Percentiles rank a stretch among this genome's conserved stretches.
Conservation (phyloP, 2,329 filamentous ascomycete genomes). For the Colletotrichum orbiculare region DNA sequence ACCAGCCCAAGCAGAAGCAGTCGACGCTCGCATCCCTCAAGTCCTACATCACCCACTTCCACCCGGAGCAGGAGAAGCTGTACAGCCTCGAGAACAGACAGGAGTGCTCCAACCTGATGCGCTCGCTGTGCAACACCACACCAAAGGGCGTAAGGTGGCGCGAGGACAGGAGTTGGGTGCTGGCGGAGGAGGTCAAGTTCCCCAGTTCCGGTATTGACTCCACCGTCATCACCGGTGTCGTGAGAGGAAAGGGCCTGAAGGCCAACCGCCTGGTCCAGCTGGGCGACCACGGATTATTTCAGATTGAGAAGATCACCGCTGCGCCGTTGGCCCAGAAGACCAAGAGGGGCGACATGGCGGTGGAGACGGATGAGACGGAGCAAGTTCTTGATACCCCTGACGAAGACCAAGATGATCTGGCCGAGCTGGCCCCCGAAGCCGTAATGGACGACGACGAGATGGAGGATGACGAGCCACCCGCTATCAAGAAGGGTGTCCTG, state of each 20-base stretch:
- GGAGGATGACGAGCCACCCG: constrained; percentile 54
- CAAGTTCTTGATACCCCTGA: constrained; percentile 76
- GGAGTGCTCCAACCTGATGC: constrained; percentile 90
- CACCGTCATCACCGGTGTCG: constrained; percentile 83
- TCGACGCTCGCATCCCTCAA: constrained; percentile 86
- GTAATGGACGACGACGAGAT: constrained; percentile 66
- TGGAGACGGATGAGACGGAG: constrained; percentile 68
- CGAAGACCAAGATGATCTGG: constrained; percentile 84
- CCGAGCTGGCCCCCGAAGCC: constrained; percentile 87
- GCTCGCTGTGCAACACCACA: constrained; percentile 89
- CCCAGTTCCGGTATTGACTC: constrained; percentile 68
- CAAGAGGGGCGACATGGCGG: constrained; percentile 72
- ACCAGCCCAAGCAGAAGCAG: constrained; percentile 81
- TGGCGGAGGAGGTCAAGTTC: constrained; percentile 85
- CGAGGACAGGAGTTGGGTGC: constrained; percentile 95
- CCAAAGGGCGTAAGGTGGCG: constrained; percentile 97
- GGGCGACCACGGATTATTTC: constrained; percentile 93
- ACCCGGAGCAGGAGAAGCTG: constrained; percentile 90
- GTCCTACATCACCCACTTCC: constrained; percentile 94
- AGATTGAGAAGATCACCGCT: constrained; percentile 88
- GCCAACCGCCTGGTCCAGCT: constrained; percentile 90
- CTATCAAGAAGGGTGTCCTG: constrained; percentile 83
- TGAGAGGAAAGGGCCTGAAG: constrained; percentile 88
- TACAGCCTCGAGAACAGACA: constrained; percentile 89
- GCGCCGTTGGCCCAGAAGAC: constrained; percentile 74